Conservation (phyloP, 768 basidiomycete genomes). For the Leccinum arenicola region DNA sequence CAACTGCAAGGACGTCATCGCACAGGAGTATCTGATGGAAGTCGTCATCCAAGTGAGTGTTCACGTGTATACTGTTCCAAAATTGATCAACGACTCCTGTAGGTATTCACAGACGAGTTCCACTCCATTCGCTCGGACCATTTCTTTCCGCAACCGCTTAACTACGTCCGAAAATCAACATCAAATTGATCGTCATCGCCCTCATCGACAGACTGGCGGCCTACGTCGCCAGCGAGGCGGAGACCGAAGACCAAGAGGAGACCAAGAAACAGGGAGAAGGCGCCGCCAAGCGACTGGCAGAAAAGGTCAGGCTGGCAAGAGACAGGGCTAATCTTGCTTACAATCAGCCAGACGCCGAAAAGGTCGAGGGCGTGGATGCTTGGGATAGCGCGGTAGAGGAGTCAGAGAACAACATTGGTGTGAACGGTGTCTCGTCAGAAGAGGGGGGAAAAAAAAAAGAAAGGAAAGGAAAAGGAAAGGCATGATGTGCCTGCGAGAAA, state of each 20-base stretch:
- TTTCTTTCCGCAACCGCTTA: constrained; percentile 95
- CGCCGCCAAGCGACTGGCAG: constrained; percentile 84
- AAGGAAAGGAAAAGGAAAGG: constrained; percentile 65
- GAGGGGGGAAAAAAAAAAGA: constrained; percentile 32
- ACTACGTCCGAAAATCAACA: constrained; percentile 96
- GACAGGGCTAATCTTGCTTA: constrained; percentile 54
- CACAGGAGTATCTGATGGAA: constrained; percentile 99
- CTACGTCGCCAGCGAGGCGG: constrained; percentile 95
- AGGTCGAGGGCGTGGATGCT: constrained; percentile 22
- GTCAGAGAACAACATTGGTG: constrained; percentile 17
- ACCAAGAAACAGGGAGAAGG: constrained; percentile 92
- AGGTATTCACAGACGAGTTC: constrained; percentile 99
- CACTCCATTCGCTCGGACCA: constrained; percentile 93
- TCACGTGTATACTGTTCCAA: not conserved
- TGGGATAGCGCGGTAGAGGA: constrained; percentile 25
- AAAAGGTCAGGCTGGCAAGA: constrained; percentile 78
- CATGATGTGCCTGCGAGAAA: constrained; percentile 60
- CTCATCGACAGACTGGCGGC: constrained; percentile 94
- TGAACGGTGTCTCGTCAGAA: constrained; percentile 23
- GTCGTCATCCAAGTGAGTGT: constrained; percentile 89
- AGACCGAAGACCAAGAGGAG: constrained; percentile 94
- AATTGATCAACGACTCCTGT: not conserved
- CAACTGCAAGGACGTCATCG: constrained; percentile 97
- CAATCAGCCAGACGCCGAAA: constrained; percentile 29
- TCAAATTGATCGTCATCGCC: constrained; percentile 97